Conservation (phyloP, 768 basidiomycete genomes). For the Boletus tylopilopsis region DNA sequence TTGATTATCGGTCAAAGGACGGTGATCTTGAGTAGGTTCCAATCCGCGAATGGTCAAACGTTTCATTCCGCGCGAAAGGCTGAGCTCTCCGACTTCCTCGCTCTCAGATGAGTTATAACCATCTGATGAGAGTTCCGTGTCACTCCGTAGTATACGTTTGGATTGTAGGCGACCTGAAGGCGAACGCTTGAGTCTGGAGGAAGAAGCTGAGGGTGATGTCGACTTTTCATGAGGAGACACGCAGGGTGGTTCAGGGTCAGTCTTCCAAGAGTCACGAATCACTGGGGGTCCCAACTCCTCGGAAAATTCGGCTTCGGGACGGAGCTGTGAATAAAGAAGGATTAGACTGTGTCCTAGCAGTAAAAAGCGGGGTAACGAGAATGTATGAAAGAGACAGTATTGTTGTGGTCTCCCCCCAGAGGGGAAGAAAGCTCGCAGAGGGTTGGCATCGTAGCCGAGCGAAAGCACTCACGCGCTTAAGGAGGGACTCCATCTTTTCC, state of each 20-base stretch:
- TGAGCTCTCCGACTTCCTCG: slow-evolving; percentile 38
- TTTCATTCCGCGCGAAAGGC: slow-evolving; percentile 37
- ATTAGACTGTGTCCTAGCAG: slow-evolving; percentile 7
- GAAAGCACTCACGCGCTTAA: slow-evolving; percentile 44
- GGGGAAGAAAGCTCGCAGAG: background rate
- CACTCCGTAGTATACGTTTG: slow-evolving; percentile 22
- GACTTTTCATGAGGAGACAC: slow-evolving; percentile 22
- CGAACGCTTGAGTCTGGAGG: slow-evolving; percentile 14
- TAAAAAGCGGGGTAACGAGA: background rate
- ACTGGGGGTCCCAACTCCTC: slow-evolving; percentile 61
- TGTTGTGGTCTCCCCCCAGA: background rate
- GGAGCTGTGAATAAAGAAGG: slow-evolving; percentile 41
- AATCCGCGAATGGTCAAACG: slow-evolving; percentile 36
- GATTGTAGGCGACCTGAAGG: slow-evolving; percentile 9
- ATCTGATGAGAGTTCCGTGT: slow-evolving; percentile 28
- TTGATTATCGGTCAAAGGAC: slow-evolving; percentile 35
- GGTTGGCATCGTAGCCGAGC: background rate
- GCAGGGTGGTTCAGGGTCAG: slow-evolving; percentile 19
- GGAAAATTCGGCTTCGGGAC: slow-evolving; percentile 59
- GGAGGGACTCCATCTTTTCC: slow-evolving; percentile 51
- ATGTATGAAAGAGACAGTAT: background rate
- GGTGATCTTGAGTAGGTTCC: slow-evolving; percentile 34
- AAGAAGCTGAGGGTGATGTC: slow-evolving; percentile 14
- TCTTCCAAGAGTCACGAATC: slow-evolving; percentile 62
- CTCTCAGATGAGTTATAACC: slow-evolving; percentile 31